Base-by-base conservation (phyloP, 768 basidiomycete species). In the Cyclocybe aegerita region DNA sequence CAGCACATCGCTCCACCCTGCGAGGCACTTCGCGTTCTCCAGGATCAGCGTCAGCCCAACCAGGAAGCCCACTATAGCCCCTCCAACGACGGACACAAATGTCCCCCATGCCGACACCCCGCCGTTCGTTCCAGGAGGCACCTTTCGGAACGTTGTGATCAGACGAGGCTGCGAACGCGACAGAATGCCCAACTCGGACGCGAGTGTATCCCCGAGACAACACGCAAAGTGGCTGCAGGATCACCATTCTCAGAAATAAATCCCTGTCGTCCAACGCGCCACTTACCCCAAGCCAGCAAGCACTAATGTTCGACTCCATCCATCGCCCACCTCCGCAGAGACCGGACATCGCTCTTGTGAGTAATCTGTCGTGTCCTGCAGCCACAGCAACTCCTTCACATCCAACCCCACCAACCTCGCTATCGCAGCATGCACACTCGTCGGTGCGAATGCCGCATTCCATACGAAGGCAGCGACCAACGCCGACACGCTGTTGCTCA, bases 121-220 rank as follows among this genome's bases (percentile, higher is more conserved):
- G 3, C 95, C 95, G 60, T 98, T 97, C 8, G 95, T 97, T 2
- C 95, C 95, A 1, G 86, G 85, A 1, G 93, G 93, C 0, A 93
- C 90, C 1, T 69, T 57, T 56, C 77, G 78, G 46, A 87, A 66
- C 4, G 89, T 93, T 4, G 93, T 95, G 58, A 97, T 80, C 32
- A 96, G 80, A 41, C 84, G 63, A 32, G 95, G 90, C 3, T 76
- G 76, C 10, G 79, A 73, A 34, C 63, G 65, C 17, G 93, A 88
- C 38, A 97, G 75, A 55, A 97, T n/a, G n/a, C 95, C 95, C 16
- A 97, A 78, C 68, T 97, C 95, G 7, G 92, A 95, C 0, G 93
- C 93, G 2, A 98, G 81, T 0, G 94, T 97, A 60, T 97, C 94
- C 4, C 91, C 94, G 7, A 94, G 75, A 63, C 89, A 93, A 66